Evolutionary conservation across 108 stramenopile species (phyloP).

Genomic region (Conticribra guillardii): DNA sequence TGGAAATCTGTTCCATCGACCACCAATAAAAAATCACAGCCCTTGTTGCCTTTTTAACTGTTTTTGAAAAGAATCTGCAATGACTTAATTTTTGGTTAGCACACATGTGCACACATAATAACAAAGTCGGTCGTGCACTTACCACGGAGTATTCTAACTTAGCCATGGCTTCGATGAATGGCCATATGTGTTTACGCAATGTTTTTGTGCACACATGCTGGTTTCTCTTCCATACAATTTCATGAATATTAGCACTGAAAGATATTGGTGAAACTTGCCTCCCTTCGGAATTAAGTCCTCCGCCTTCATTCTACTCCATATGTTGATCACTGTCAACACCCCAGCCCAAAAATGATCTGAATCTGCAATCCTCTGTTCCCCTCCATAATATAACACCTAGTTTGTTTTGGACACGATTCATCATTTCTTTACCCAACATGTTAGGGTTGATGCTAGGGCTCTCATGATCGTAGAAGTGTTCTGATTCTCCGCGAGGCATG

Average conservation of each 20-base stretch:
- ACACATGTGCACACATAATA: no score
- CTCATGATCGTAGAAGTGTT: background rate
- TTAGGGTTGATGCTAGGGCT: background rate
- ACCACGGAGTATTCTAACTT: background rate
- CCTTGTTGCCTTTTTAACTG: background rate
- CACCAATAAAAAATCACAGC: slow-evolving; percentile 5
- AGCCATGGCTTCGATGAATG: background rate
- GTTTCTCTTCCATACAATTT: background rate
- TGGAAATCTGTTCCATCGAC: slow-evolving; percentile 23
- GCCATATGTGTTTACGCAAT: background rate
- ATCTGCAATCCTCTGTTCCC: background rate
- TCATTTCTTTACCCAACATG: background rate
- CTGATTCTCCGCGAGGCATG: background rate
- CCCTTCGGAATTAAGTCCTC: background rate
- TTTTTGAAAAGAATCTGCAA: background rate
- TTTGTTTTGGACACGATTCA: background rate
- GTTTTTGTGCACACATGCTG: background rate
- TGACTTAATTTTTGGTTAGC: no score
- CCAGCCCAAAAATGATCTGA: background rate
- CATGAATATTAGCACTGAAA: background rate
- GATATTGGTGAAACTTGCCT: background rate
- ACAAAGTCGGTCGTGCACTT: background rate
- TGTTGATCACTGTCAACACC: background rate
- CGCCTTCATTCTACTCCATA: background rate
- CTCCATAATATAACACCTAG: background rate